Base-by-base conservation (phyloP, 2,329 filamentous ascomycete genomes). In the Pseudogymnoascus sp. region DNA sequence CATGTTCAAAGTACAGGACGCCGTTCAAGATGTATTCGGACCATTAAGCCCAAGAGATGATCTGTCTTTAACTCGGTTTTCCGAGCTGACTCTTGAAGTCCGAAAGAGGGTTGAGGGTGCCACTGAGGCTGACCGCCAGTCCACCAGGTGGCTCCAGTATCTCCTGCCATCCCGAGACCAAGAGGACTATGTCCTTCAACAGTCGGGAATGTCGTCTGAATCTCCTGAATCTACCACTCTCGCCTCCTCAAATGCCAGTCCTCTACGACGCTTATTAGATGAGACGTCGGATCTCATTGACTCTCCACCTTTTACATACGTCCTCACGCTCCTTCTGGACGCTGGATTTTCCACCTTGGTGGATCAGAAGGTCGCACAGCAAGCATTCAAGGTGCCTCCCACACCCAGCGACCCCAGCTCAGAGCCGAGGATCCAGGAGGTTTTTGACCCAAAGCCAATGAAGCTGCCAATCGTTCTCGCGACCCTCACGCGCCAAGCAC, bases 221-320 rank as follows among this genome's bases (percentile, higher is more conserved):
- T 78, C 78, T 33, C 65, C 77, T 68, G 47, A 74, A 69, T 63
- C 74, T 69, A 22, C 69, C 66, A 64, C 74, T 68, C 62, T 73
- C 2, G 70, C 74, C 6, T 68, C 73, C 3, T 69, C 77, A 2
- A 68, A 76, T n/a, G 67, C 75, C 11, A 73, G 78, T 30, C 79
- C 81, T n/a, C 83, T 99, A 61, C 86, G 93, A 61, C 87, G 89
- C 62, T 82, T 99, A 18, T 83, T 99, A 1, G 93, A 99, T 72
- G 94, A 99, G 77, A 97, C 94, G 1, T 90, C 93, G 38, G 94
- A 99, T 72, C 82, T 99, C 22, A 87, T 97, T 70, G 94, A 99
- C 71, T 97, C 94, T 1, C 94, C 94, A 0, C 84, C 90, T 36
- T 97, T 97, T 75, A 83, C 87, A 0, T 88, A 91, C 69, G 91